phyloP scores from a whole-genome alignment of 768 basidiomycete genomes.

The Phanerodontia chrysosporium region DNA sequence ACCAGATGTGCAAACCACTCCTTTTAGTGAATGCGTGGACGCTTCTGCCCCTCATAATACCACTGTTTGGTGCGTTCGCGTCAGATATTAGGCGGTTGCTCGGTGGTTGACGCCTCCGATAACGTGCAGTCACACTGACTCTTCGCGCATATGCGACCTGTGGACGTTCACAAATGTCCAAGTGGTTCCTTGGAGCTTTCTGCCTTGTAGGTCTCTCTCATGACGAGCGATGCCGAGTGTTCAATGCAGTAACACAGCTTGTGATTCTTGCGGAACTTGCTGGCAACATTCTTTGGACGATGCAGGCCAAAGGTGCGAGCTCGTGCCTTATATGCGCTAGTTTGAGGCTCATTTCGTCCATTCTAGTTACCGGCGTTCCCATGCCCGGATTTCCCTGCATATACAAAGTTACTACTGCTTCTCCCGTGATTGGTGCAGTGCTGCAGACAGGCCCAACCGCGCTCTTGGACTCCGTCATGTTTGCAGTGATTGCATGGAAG shows the following conservation, averaged over 20 bases:
- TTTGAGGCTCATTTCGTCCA: too few relatives aligned
- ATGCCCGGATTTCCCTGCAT: not conserved
- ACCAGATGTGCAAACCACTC: not conserved
- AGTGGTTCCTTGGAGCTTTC: not conserved
- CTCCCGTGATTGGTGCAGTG: not conserved
- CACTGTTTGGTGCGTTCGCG: not conserved
- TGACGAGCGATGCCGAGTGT: not conserved
- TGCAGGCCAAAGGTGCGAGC: not conserved
- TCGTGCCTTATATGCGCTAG: too few relatives aligned
- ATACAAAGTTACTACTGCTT: not conserved
- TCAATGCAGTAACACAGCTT: not conserved
- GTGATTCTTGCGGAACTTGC: not conserved
- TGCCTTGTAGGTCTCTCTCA: not conserved
- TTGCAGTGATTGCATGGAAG: not conserved
- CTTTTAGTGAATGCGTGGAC: not conserved
- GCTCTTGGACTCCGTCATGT: not conserved
- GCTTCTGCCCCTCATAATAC: not conserved
- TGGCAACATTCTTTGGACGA: not conserved
- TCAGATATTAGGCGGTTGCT: not conserved
- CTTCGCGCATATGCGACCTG: not conserved
- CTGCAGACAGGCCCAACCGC: not conserved
- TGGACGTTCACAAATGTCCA: not conserved
- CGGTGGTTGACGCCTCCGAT: not conserved
- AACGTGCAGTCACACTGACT: not conserved
- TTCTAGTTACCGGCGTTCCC: not conserved